Base-by-base conservation (phyloP, 2,329 filamentous ascomycete species). In the Aspergillus arachidicola region DNA sequence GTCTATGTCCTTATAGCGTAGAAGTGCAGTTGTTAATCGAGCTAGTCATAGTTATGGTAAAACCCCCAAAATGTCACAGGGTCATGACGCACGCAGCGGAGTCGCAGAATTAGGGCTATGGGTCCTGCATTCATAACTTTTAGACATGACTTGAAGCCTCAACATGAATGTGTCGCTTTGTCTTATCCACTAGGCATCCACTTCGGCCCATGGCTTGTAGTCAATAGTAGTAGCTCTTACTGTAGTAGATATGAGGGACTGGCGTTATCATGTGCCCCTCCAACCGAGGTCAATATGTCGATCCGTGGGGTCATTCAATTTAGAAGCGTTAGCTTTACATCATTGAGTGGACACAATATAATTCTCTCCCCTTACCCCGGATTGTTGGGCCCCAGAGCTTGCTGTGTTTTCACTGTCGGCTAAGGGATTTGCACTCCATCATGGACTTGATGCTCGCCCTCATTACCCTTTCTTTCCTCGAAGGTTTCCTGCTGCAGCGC, bases 401-500 rank as follows among this genome's bases (percentile, higher is more conserved):
- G 26, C 23, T 28, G 9, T 30, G 26, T n/a, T 28, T n/a, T 6
- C 26, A 50, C 19, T 7, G 4, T 50, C 14, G 3, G 16, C 19
- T 28, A 16, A 48, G 23, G 21, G 45, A 46, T 28, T 48, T 50
- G 19, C 26, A 6, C 7, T 32, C 14, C 53, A 58, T 28, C 53
- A 63, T 63, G 61, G 38, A 64, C 72, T 46, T 61, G 65, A 51
- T 66, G 62, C 36, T 59, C 11, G 6, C 28, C 21, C 60, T 48
- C 45, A 28, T 67, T 16, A 48, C 36, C 28, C 56, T 73, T 21
- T 68, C 74, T 7, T 59, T 76, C 6, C 62, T 71, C 11, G 75
- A 76, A 65, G 71, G 68, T 6, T 74, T 70, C 50, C 45, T 75
- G 32, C 61, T 78, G 16, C 71, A 76, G 57, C 73, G 68, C 53